phyloP scores from a whole-genome alignment of 2,329 filamentous ascomycete species.

The Fusarium nematophilum region DNA sequence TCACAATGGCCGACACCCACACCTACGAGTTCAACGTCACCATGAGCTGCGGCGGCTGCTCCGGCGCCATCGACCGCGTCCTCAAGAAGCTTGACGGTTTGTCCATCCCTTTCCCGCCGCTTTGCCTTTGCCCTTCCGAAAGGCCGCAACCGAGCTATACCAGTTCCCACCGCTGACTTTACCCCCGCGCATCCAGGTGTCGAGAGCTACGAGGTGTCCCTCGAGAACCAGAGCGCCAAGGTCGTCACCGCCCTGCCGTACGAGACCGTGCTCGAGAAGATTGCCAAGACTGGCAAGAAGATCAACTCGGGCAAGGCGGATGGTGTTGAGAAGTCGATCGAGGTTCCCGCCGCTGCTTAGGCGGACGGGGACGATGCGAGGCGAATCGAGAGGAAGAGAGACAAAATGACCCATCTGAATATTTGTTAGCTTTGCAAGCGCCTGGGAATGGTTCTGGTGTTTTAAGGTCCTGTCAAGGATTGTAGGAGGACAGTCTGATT shows the following conservation, averaged over 20 bases:
- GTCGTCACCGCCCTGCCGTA: conserved; percentile 80
- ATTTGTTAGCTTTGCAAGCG: conserved; percentile 34
- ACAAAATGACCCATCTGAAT: conserved; percentile 22
- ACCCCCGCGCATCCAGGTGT: conserved; percentile 69
- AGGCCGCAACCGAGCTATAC: not conserved
- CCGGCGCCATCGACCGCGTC: conserved; percentile 90
- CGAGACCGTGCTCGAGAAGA: conserved; percentile 84
- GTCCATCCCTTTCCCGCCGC: conserved; percentile 40
- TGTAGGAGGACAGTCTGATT: conserved; percentile 32
- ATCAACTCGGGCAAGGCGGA: conserved; percentile 82
- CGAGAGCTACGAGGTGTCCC: conserved; percentile 86
- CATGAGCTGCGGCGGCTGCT: conserved; percentile 98
- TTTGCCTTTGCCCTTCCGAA: not conserved
- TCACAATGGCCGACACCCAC: conserved; percentile 78
- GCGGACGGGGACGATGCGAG: not conserved
- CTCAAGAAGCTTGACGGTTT: conserved; percentile 91
- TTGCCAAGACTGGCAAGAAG: conserved; percentile 95
- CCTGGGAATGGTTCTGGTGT: conserved; percentile 34
- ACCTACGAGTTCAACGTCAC: conserved; percentile 94
- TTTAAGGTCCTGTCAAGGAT: conserved; percentile 26
- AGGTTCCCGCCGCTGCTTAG: conserved; percentile 53
- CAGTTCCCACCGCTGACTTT: conserved; percentile 14
- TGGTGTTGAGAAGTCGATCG: conserved; percentile 67
- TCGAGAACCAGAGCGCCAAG: conserved; percentile 85
- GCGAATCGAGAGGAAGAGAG: conserved; percentile 3